Evolutionary conservation across 257 asterid genomes (phyloP).

Genomic region (Catharanthus roseus): DNA sequence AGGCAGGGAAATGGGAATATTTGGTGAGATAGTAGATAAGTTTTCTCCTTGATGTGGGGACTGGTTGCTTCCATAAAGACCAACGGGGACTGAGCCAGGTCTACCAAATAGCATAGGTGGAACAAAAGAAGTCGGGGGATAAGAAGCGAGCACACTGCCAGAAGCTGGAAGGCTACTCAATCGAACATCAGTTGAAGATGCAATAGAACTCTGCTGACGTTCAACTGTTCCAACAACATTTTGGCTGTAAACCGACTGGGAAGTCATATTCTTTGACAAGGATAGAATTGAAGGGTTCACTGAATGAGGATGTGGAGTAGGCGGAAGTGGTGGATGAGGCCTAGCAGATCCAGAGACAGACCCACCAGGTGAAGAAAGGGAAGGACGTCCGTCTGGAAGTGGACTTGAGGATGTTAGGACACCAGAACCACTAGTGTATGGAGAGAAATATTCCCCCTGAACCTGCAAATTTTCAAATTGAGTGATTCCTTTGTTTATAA

Average conservation of each 20-base stretch:
- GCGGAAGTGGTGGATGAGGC: constrained; percentile 81
- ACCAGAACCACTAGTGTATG: constrained; percentile 34
- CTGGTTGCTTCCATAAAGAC: constrained; percentile 47
- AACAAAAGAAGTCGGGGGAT: constrained; percentile 44
- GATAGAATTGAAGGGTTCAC: constrained; percentile 35
- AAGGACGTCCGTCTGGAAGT: constrained; percentile 44
- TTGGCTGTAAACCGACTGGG: constrained; percentile 56
- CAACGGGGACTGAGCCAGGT: constrained; percentile 53
- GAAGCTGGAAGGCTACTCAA: constrained; percentile 28
- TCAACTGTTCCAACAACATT: constrained; percentile 37
- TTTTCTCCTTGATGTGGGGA: constrained; percentile 59
- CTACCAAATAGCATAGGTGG: constrained; percentile 52
- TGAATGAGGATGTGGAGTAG: constrained; percentile 77
- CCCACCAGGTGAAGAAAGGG: constrained; percentile 56
- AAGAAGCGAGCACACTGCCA: constrained; percentile 43
- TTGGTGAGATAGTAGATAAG: constrained; percentile 42
- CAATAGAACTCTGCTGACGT: constrained; percentile 42
- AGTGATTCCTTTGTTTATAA: constrained; percentile 6
- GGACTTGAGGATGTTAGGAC: constrained; percentile 32
- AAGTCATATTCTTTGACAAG: constrained; percentile 38
- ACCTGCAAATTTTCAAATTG: constrained; percentile 39
- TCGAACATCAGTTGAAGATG: constrained; percentile 33
- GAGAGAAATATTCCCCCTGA: constrained; percentile 53
- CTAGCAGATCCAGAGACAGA: constrained; percentile 55
- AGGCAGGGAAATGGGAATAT: constrained; percentile 44